Conservation (phyloP, 768 basidiomycete species). For the Auriculariales sp. region DNA sequence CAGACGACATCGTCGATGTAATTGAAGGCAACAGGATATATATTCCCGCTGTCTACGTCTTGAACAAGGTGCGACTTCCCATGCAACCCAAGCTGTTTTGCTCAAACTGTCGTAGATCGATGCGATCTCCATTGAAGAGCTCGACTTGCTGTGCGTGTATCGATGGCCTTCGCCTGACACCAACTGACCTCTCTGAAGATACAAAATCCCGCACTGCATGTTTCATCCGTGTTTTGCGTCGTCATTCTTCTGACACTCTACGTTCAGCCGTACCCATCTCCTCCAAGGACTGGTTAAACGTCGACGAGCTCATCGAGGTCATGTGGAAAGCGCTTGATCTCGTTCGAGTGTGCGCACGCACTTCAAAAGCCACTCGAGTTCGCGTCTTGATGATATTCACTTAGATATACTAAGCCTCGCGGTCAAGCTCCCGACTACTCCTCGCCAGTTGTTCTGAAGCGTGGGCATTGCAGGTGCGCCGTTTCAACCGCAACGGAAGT, state of each 20-base stretch:
- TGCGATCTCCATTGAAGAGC: slow-evolving; percentile 95
- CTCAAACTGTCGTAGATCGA: slow-evolving; percentile 61
- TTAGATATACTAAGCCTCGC: slow-evolving; percentile 76
- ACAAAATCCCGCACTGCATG: slow-evolving; percentile 93
- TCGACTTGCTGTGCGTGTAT: slow-evolving; percentile 63
- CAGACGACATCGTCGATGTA: slow-evolving; percentile 94
- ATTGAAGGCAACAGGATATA: slow-evolving; percentile 96
- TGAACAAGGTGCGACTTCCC: slow-evolving; percentile 53
- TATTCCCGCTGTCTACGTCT: slow-evolving; percentile 78
- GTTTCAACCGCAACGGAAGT: too few species aligned
- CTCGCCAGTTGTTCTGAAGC: slow-evolving; percentile 75
- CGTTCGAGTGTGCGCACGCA: slow-evolving; percentile 56
- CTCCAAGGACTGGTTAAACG: slow-evolving; percentile 87
- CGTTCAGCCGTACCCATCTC: slow-evolving; percentile 93
- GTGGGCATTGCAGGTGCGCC: slow-evolving; percentile 34
- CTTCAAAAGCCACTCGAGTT: neutral
- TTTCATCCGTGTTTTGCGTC: too few species aligned
- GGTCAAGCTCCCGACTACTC: slow-evolving; percentile 84
- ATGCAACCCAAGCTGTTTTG: too few species aligned
- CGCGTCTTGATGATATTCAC: neutral
- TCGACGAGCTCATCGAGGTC: slow-evolving; percentile 82
- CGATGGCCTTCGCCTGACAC: neutral
- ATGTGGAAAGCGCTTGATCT: slow-evolving; percentile 94
- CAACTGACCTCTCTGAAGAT: slow-evolving; percentile 24
- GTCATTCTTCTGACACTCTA: too few species aligned